Evolutionary conservation across 768 basidiomycete genomes (phyloP).

Genomic region (Lactarius trivialis): DNA sequence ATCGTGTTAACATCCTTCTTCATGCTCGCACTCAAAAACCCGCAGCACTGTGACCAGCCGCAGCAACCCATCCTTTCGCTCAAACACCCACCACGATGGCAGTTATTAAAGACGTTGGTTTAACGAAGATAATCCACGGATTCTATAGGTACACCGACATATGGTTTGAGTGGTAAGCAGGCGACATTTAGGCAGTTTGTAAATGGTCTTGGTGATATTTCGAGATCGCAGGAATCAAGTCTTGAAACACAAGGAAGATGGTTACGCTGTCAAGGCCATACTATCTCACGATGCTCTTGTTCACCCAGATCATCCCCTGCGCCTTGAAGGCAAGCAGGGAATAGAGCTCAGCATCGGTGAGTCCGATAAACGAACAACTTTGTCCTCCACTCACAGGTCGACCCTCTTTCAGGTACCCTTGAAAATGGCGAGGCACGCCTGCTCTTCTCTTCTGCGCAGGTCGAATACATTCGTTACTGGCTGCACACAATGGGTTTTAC

Average conservation of each 20-base stretch:
- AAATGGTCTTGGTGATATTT: conserved; percentile 7
- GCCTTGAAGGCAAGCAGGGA: conserved; percentile 55
- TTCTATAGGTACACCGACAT: conserved; percentile 85
- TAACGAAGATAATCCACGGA: conserved; percentile 40
- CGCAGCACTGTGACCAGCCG: conserved; percentile 7
- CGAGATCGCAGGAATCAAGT: conserved; percentile 44
- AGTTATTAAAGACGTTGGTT: conserved; percentile 30
- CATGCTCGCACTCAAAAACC: background rate
- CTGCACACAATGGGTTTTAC: conserved; percentile 69
- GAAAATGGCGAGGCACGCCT: conserved; percentile 70
- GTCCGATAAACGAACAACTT: conserved; percentile 4
- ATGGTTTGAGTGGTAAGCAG: conserved; percentile 65
- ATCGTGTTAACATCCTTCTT: background rate
- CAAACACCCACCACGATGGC: conserved; percentile 9
- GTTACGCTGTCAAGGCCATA: conserved; percentile 58
- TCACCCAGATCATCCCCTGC: conserved; percentile 66
- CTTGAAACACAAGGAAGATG: conserved; percentile 53
- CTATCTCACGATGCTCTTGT: conserved; percentile 65
- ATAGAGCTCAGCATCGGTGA: conserved; percentile 65
- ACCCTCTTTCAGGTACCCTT: conserved; percentile 46
- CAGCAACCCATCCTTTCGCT: background rate
- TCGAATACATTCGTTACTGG: conserved; percentile 84
- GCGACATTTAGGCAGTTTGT: background rate
- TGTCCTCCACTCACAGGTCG: background rate
- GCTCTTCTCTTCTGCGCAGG: conserved; percentile 74